phyloP scores from a whole-genome alignment of 805 yeast genomes.

The Candida piceae region DNA sequence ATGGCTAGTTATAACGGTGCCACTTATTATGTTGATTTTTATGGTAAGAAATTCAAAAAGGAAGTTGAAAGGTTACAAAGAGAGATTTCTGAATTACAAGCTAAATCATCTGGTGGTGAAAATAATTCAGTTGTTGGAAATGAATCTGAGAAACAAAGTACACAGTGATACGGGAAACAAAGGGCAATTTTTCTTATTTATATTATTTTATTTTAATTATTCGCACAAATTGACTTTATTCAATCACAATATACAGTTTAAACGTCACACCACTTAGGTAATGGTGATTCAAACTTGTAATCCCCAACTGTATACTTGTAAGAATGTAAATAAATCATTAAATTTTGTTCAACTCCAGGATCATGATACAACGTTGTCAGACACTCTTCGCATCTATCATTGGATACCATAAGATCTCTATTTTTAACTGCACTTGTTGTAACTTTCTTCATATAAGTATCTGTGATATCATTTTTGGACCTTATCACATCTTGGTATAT shows the following conservation, averaged over 20 bases:
- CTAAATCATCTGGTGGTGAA: conserved; percentile 5
- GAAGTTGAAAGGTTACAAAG: conserved; percentile 68
- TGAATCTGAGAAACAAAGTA: neutral
- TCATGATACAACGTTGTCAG: neutral
- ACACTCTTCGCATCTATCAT: neutral
- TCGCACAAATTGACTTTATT: too few relatives aligned
- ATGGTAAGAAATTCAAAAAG: conserved; percentile 84
- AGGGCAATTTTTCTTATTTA: too few relatives aligned
- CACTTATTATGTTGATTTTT: conserved; percentile 85
- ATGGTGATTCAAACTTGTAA: neutral
- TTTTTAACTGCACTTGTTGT: neutral
- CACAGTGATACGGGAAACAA: too few relatives aligned
- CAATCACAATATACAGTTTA: neutral
- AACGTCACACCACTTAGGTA: neutral
- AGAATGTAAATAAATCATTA: neutral
- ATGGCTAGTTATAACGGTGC: conserved; percentile 92
- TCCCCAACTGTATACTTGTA: neutral
- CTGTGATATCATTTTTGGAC: neutral
- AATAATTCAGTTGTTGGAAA: neutral
- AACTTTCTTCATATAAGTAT: neutral
- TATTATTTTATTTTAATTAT: too few relatives aligned
- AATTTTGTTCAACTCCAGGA: neutral
- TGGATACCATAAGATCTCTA: neutral
- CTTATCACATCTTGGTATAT: neutral
- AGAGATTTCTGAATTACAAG: conserved; percentile 66